Base-by-base conservation (phyloP, 2,329 filamentous ascomycete species). In the Fusarium continuum region DNA sequence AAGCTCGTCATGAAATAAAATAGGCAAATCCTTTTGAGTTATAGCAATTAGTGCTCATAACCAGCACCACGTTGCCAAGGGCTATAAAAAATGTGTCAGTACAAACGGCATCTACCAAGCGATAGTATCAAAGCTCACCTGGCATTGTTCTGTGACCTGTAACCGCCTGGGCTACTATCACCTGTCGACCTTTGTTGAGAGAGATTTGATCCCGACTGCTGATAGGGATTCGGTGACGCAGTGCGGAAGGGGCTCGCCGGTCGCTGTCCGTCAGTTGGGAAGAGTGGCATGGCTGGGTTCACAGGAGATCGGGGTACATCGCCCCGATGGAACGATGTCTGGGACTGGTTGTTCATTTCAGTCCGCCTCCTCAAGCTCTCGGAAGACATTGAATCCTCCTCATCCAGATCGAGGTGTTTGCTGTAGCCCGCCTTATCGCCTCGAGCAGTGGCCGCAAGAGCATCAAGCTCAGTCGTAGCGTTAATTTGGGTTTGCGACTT, bases 401-500 rank as follows among this genome's bases (percentile, higher is more conserved):
- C 78, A 29, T 80, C 78, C 25, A 79, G 69, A 57, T 79, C 73
- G 8, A 75, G 59, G 11, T 74, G 73, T n/a, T 69, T 68, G 44
- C 92, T 78, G 73, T 78, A 78, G 43, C 76, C 77, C 40, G 83
- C 83, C 48, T 91, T 91, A 74, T 96, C 93, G 55, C 93, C 93
- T 72, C 93, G 89, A 28, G 93, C 93, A 6, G 93, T 96, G 14
- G 91, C 91, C 65, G 91, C 93, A 54, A 97, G 81, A 8, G 93
- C 93, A 75, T 97, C 93, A 45, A 97, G 84, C 78, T 97, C 93
- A 8, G 93, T 96, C 5, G 90, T 92, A 14, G 83, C 79, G 39
- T 78, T 86, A 49, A 97, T 82, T 72, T 94, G 89, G 6, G 91
- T 91, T 76, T 95, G 91, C 13, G 93, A 97, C 82, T 97, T 97